These are phyloP conservation scores for Stereocaulon alpinum DNA, from an alignment of 495 filamentous ascomycete species.

Conservation along the genomic window DNA sequence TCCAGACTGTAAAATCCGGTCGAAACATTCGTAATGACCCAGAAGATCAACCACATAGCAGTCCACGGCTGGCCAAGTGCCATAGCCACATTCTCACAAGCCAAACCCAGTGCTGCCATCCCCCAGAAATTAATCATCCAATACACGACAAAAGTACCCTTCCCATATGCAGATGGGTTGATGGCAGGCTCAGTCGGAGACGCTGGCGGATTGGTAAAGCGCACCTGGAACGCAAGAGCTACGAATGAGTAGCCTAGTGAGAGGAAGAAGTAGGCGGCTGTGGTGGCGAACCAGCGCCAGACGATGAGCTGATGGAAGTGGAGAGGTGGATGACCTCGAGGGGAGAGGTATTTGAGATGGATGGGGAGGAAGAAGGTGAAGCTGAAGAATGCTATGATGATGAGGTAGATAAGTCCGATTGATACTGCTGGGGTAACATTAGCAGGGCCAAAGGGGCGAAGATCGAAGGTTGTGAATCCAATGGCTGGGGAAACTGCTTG, in stretches of 20 bases:
- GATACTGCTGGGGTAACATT: constrained; percentile 49
- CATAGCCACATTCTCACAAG: constrained; percentile 66
- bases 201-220: constrained; percentile 40
- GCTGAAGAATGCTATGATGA: constrained; percentile 64
- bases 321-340: constrained; percentile 43
- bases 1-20: constrained; percentile 55
- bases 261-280: constrained; percentile 54
- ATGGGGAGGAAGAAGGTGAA: constrained; percentile 61
- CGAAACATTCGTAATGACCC: constrained; percentile 61
- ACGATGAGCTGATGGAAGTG: constrained; percentile 49
- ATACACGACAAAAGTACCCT: constrained; percentile 54
- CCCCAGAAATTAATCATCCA: constrained; percentile 68
- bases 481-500: constrained; percentile 56
- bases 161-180: constrained; percentile 48
- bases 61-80: constrained; percentile 56
- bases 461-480: constrained; percentile 48
- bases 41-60: constrained; percentile 62
- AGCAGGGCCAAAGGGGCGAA: constrained; percentile 51
- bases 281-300: constrained; percentile 51
- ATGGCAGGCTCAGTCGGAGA: constrained; percentile 33
- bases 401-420: constrained; percentile 61
- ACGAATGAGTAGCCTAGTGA: constrained; percentile 58
- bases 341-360: constrained; percentile 47
- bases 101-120: constrained; percentile 57
- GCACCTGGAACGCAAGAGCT: constrained; percentile 54